Evolutionary conservation across 768 basidiomycete genomes (phyloP).

Genomic region (Aureoboletus auriporus): DNA sequence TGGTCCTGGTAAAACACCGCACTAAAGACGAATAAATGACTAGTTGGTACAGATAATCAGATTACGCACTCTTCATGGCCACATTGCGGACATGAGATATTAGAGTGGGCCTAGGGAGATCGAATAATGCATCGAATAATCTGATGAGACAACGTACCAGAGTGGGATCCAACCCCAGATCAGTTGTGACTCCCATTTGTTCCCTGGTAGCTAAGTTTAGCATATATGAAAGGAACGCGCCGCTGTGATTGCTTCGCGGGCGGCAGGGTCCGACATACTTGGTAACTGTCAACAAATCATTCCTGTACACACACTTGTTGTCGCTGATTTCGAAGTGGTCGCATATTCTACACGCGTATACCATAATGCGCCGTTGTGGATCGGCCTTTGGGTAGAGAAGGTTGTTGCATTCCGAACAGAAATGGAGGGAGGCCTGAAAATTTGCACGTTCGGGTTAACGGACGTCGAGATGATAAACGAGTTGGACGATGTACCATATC

Average conservation of each 20-base stretch:
- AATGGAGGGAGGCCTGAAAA: constrained; percentile 76
- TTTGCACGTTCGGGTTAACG: neutral
- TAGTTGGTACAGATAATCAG: neutral
- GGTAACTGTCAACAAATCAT: constrained; percentile 89
- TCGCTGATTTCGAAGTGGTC: constrained; percentile 78
- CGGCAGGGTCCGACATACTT: constrained; percentile 52
- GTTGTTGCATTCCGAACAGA: constrained; percentile 95
- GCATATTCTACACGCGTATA: constrained; percentile 92
- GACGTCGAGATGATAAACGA: constrained; percentile 2
- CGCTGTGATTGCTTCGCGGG: neutral
- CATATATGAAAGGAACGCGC: constrained; percentile 3
- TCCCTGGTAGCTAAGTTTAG: constrained; percentile 53
- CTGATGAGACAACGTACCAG: constrained; percentile 45
- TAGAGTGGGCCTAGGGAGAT: constrained; percentile 65
- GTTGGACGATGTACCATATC: constrained; percentile 23
- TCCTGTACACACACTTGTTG: constrained; percentile 88
- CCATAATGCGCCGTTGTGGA: constrained; percentile 75
- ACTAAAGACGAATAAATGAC: constrained; percentile 39
- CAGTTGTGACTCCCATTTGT: constrained; percentile 87
- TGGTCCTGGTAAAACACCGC: constrained; percentile 96
- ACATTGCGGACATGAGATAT: constrained; percentile 80
- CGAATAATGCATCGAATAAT: neutral
- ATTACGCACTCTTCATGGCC: constrained; percentile 74
- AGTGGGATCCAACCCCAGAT: constrained; percentile 86
- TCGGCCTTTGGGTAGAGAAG: constrained; percentile 92